Conservation (phyloP, 805 yeast species). For the Clavispora santaluciae region DNA sequence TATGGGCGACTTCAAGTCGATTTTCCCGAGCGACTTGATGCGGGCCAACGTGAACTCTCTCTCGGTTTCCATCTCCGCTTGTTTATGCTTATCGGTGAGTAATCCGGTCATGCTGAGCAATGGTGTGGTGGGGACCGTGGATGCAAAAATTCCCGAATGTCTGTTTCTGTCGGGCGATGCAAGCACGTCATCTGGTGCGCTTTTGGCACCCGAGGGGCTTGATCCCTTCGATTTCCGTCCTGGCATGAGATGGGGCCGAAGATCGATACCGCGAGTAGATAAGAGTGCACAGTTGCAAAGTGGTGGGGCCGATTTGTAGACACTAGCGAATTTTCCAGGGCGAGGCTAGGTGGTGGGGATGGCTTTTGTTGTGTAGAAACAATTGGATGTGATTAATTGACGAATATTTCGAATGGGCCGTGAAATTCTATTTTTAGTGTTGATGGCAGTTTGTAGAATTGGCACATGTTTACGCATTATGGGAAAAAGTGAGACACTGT, state of each 20-base stretch:
- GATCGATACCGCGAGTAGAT: too few species aligned
- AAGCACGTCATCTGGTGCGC: neutral
- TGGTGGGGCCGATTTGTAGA: too few species aligned
- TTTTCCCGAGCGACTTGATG: slow-evolving; percentile 2
- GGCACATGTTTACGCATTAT: too few species aligned
- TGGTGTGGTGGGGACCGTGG: slow-evolving; percentile 1
- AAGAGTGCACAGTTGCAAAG: too few species aligned
- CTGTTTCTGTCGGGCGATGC: neutral
- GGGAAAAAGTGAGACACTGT: too few species aligned
- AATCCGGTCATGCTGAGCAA: neutral
- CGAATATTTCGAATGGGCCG: too few species aligned
- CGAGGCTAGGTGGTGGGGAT: too few species aligned
- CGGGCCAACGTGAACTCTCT: slow-evolving; percentile 1
- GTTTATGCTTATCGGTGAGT: neutral
- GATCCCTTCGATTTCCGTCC: neutral
- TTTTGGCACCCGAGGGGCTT: neutral
- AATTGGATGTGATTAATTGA: too few species aligned
- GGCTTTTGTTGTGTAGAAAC: too few species aligned
- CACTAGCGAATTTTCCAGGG: too few species aligned
- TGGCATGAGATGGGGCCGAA: neutral
- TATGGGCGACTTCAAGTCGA: slow-evolving; percentile 1
- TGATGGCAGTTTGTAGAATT: too few species aligned
- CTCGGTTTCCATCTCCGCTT: neutral
- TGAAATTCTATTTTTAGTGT: too few species aligned
- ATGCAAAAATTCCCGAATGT: neutral